A percentile compares a stretch with the other conserved stretches of the same genome.
phyloP scores from a whole-genome alignment of 2,329 filamentous ascomycete species.

The Fusarium buxicola region DNA sequence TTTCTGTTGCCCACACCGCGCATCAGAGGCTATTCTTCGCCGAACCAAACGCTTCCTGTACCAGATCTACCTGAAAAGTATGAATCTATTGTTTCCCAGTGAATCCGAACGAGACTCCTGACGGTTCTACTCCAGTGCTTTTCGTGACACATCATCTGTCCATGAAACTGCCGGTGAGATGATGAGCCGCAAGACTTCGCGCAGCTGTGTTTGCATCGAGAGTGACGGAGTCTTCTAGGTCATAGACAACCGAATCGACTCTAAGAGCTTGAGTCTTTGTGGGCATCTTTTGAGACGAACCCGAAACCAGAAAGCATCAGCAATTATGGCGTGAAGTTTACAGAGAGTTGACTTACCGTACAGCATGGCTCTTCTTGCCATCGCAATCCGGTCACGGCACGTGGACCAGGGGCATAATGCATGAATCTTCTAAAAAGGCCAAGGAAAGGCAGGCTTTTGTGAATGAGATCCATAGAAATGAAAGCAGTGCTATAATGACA shows the following conservation, averaged over 20 bases:
- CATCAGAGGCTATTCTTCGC: slow-evolving; percentile 2
- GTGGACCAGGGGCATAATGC: too few species aligned
- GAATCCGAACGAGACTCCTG: slow-evolving; percentile 15
- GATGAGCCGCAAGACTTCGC: background rate
- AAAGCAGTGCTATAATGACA: too few species aligned
- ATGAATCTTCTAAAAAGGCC: too few species aligned
- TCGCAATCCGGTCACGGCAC: too few species aligned
- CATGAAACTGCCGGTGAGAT: too few species aligned
- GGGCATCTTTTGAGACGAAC: slow-evolving; percentile 19
- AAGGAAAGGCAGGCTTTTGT: too few species aligned
- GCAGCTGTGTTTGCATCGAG: slow-evolving; percentile 2
- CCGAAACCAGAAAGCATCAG: too few species aligned
- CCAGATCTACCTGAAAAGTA: slow-evolving; percentile 9
- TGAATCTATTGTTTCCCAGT: slow-evolving; percentile 22
- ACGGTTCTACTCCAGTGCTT: background rate
- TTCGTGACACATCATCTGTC: too few species aligned
- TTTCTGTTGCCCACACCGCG: slow-evolving; percentile 1
- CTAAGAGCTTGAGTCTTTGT: slow-evolving; percentile 3
- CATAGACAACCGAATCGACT: slow-evolving; percentile 15
- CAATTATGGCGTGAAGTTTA: too few species aligned
- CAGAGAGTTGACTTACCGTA: too few species aligned
- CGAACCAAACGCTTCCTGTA: slow-evolving; percentile 13
- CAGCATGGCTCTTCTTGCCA: too few species aligned
- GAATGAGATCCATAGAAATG: too few species aligned
- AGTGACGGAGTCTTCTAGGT: slow-evolving; percentile 22